phyloP scores from a whole-genome alignment of 2,329 filamentous ascomycete species.

The Talaromyces funiculosus region DNA sequence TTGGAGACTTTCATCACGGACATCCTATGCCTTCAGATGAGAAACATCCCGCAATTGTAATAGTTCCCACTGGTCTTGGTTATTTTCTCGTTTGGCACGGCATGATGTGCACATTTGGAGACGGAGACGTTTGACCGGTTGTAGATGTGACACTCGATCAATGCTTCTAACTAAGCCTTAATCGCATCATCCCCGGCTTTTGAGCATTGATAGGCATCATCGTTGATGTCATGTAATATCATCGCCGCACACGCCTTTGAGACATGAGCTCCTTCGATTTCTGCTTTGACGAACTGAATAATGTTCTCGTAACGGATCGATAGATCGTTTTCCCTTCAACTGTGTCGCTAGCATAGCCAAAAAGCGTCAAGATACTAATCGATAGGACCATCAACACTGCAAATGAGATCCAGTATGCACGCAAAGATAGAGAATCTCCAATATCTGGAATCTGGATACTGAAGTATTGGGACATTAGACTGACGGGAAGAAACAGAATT shows the following conservation, averaged over 20 bases:
- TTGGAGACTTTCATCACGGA: neutral
- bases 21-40: neutral
- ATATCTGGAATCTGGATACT: slow-evolving; percentile 58
- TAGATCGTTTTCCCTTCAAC: slow-evolving; percentile 52
- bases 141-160: neutral
- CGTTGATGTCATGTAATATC: neutral
- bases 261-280: slow-evolving; percentile 19
- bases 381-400: slow-evolving; percentile 57
- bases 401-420: slow-evolving; percentile 65
- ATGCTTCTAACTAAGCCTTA: neutral
- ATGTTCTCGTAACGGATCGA: slow-evolving; percentile 35
- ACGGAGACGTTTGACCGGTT: neutral
- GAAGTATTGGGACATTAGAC: slow-evolving; percentile 70
- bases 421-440: slow-evolving; percentile 52
- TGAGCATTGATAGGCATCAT: no score
- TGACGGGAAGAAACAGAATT: slow-evolving; percentile 69
- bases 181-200: no score
- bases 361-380: slow-evolving; percentile 53
- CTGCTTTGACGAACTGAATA: slow-evolving; percentile 29
- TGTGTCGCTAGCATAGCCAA: slow-evolving; percentile 53
- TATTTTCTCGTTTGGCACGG: neutral
- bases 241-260: slow-evolving; percentile 8
- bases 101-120: neutral
- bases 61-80: neutral
- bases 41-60: neutral